Evolutionary conservation across 2,329 filamentous ascomycete species (phyloP).

Genomic region (Arthrobotrys musiformis): DNA sequence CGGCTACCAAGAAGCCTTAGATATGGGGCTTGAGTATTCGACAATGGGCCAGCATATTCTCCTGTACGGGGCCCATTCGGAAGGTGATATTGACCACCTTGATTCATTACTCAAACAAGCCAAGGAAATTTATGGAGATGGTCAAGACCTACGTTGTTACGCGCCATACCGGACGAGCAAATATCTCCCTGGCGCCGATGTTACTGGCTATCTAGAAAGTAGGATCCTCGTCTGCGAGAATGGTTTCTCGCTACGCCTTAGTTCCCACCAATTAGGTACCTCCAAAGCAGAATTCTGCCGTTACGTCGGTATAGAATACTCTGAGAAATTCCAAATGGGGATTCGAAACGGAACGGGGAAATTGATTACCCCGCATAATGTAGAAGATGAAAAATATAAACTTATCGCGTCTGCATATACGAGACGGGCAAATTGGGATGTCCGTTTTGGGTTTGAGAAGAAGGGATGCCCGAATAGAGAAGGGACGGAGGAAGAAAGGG

Average conservation of each 20-base stretch:
- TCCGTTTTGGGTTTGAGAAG: constrained; percentile 21
- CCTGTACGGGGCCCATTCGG: neutral
- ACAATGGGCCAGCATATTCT: neutral
- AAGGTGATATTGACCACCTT: neutral
- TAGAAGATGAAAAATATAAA: neutral
- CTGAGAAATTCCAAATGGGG: neutral
- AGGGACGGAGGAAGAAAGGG: neutral
- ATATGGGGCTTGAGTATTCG: neutral
- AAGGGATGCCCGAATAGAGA: constrained; percentile 5
- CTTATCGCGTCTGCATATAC: neutral
- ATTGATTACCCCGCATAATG: neutral
- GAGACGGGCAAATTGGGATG: neutral
- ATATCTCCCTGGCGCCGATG: constrained; percentile 2
- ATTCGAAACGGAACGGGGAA: neutral
- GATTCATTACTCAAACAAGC: neutral
- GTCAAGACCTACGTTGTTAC: neutral
- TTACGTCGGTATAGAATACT: neutral
- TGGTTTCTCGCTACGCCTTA: constrained; percentile 2
- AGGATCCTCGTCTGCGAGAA: constrained; percentile 8
- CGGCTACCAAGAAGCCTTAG: neutral
- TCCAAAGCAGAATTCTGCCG: neutral
- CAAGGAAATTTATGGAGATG: neutral
- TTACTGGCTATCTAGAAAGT: neutral
- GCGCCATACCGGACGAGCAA: neutral
- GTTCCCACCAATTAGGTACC: neutral